phyloP scores from a whole-genome alignment of 352 stramenopile genomes.

The Albugo candida region DNA sequence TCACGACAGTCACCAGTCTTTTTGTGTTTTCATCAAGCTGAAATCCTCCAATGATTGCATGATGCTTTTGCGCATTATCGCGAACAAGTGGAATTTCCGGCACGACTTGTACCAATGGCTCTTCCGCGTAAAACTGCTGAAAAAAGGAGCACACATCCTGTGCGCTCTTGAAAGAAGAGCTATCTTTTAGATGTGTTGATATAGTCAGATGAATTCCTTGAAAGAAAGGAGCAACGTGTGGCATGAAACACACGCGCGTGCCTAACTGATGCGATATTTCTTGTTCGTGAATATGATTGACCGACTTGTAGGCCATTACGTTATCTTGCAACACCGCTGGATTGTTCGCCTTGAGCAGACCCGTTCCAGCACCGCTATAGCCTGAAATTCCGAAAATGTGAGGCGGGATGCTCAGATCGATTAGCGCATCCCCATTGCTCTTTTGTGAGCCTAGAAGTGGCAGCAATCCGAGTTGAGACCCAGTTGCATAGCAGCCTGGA shows the following conservation, averaged over 20 bases:
- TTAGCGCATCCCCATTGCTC: conserved; percentile 21
- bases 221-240: conserved; percentile 85
- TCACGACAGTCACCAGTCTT: conserved; percentile 69
- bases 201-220: conserved; percentile 87
- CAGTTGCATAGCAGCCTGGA: conserved; percentile 77
- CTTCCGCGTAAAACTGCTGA: conserved; percentile 56
- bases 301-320: conserved; percentile 80
- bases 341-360: conserved; percentile 68
- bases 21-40: conserved; percentile 72
- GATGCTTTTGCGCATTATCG: conserved; percentile 51
- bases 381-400: conserved; percentile 78
- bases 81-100: conserved; percentile 49
- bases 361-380: conserved; percentile 75
- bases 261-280: conserved; percentile 72
- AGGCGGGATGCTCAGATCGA: conserved; percentile 42
- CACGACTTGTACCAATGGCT: conserved; percentile 72
- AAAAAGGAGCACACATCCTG: conserved; percentile 59
- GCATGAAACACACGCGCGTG: conserved; percentile 82
- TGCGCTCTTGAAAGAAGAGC: conserved; percentile 25
- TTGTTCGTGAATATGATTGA: conserved; percentile 79
- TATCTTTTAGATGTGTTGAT: conserved; percentile 52
- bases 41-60: conserved; percentile 73
- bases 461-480: conserved; percentile 53
- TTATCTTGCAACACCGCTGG: conserved; percentile 60
- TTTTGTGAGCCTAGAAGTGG: conserved; percentile 56